Evolutionary conservation across 2,329 filamentous ascomycete species (phyloP).

Genomic region (Aureobasidium pullulans): DNA sequence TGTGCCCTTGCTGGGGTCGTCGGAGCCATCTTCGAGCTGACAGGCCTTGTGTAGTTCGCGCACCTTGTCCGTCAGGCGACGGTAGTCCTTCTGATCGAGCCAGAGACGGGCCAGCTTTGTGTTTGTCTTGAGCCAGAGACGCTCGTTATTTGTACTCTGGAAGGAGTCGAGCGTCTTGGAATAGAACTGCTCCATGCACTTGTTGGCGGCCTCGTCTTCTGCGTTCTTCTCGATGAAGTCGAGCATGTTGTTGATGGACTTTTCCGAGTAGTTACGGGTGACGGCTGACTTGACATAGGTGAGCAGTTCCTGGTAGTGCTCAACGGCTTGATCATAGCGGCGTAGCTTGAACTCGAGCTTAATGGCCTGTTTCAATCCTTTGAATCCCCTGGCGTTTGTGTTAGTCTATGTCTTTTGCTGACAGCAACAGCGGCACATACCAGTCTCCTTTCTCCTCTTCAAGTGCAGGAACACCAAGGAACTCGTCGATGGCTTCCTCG

Average conservation of each 20-base stretch:
- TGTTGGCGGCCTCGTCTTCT: constrained; percentile 61
- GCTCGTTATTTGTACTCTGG: constrained; percentile 94
- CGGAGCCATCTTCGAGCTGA: constrained; percentile 75
- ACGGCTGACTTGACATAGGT: constrained; percentile 97
- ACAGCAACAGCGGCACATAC: constrained; percentile 35
- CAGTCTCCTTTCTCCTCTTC: constrained; percentile 93
- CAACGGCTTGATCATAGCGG: constrained; percentile 79
- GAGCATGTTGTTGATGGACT: constrained; percentile 98
- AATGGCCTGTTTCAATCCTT: constrained; percentile 94
- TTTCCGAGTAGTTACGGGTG: constrained; percentile 96
- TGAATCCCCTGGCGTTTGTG: constrained; percentile 62
- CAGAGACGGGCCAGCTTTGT: constrained; percentile 91
- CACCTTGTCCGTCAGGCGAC: constrained; percentile 71
- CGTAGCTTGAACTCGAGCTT: constrained; percentile 92
- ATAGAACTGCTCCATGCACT: constrained; percentile 92
- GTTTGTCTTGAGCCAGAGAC: constrained; percentile 95
- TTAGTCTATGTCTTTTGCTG: neutral
- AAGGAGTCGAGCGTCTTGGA: constrained; percentile 88
- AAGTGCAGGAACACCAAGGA: constrained; percentile 75
- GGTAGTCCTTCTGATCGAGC: constrained; percentile 85
- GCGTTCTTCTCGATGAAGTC: constrained; percentile 93
- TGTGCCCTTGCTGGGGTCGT: constrained; percentile 92
- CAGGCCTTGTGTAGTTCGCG: constrained; percentile 84
- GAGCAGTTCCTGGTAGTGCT: constrained; percentile 89
- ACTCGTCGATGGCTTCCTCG: constrained; percentile 83